phyloP scores from a whole-genome alignment of 2,329 filamentous ascomycete species.

The Ramularia collo-cygni region DNA sequence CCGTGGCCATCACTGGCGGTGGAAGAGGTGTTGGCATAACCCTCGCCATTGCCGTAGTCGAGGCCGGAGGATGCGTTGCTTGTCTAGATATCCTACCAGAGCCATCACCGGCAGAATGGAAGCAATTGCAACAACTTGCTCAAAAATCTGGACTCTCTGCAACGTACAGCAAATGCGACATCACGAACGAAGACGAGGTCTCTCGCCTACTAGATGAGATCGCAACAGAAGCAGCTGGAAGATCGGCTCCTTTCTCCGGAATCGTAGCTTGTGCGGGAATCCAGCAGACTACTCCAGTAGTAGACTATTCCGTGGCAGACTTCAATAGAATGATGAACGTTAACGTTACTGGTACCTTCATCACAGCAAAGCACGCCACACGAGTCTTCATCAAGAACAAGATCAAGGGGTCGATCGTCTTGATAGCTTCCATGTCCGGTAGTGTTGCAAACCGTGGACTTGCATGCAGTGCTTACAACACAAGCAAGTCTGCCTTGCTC shows the following conservation, averaged over 20 bases:
- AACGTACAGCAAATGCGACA: constrained; percentile 68
- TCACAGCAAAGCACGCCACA: constrained; percentile 29
- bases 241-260: constrained; percentile 56
- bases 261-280: constrained; percentile 25
- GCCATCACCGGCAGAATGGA: constrained; percentile 54
- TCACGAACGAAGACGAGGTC: constrained; percentile 56
- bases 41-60: constrained; percentile 24
- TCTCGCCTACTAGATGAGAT: constrained; percentile 50
- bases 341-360: constrained; percentile 34
- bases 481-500: constrained; percentile 49
- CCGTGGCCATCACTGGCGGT: constrained; percentile 25
- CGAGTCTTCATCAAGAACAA: constrained; percentile 27
- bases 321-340: constrained; percentile 33
- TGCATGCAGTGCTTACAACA: constrained; percentile 45
- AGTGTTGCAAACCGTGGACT: constrained; percentile 39
- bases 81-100: constrained; percentile 39
- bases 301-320: constrained; percentile 28
- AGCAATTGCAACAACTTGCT: constrained; percentile 53
- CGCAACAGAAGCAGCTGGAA: constrained; percentile 58
- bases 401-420: constrained; percentile 31
- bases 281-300: constrained; percentile 23
- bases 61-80: constrained; percentile 25
- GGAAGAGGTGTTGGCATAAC: constrained; percentile 27
- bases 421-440: constrained; percentile 35
- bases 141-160: constrained; percentile 56